phyloP scores from a whole-genome alignment of 192 early-diverging fungal species.

The Linnemannia exigua region DNA sequence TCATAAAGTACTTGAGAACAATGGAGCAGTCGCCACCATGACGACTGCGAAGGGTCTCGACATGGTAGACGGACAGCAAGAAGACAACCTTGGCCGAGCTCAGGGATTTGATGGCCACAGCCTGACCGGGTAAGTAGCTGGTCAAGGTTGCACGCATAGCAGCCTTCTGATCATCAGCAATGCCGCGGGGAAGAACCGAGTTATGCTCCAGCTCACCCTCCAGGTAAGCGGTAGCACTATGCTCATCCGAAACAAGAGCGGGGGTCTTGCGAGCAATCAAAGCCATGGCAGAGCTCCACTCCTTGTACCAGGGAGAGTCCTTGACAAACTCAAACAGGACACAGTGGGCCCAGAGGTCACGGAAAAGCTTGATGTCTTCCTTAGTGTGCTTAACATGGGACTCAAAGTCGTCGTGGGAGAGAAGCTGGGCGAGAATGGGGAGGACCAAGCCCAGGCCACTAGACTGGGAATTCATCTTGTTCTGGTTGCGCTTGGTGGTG shows the following conservation, averaged over 20 bases:
- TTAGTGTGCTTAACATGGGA: slow-evolving; percentile 65
- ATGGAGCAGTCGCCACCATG: slow-evolving; percentile 74
- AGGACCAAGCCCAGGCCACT: slow-evolving; percentile 68
- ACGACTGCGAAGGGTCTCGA: slow-evolving; percentile 85
- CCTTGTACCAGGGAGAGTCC: slow-evolving; percentile 82
- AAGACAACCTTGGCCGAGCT: slow-evolving; percentile 84
- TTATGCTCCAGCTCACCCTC: slow-evolving; percentile 92
- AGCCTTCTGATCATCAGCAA: slow-evolving; percentile 62
- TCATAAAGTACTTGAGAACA: slow-evolving; percentile 85
- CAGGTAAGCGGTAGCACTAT: slow-evolving; percentile 75
- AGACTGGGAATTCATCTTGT: slow-evolving; percentile 56
- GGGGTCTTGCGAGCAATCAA: slow-evolving; percentile 89
- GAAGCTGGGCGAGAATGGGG: slow-evolving; percentile 70
- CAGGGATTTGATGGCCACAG: slow-evolving; percentile 69
- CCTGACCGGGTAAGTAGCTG: slow-evolving; percentile 66
- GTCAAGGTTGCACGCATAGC: slow-evolving; percentile 69
- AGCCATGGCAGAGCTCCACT: slow-evolving; percentile 75
- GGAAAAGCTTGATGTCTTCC: slow-evolving; percentile 79
- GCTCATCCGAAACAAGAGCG: slow-evolving; percentile 77
- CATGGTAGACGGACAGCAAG: slow-evolving; percentile 83
- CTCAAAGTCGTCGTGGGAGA: slow-evolving; percentile 69
- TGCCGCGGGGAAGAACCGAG: slow-evolving; percentile 75
- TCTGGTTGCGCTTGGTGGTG: slow-evolving; percentile 56
- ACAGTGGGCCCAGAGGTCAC: slow-evolving; percentile 93
- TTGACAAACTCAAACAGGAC: slow-evolving; percentile 83